Conservation (phyloP, 176 grass and related monocot genomes). For the Aegilops tauschii region DNA sequence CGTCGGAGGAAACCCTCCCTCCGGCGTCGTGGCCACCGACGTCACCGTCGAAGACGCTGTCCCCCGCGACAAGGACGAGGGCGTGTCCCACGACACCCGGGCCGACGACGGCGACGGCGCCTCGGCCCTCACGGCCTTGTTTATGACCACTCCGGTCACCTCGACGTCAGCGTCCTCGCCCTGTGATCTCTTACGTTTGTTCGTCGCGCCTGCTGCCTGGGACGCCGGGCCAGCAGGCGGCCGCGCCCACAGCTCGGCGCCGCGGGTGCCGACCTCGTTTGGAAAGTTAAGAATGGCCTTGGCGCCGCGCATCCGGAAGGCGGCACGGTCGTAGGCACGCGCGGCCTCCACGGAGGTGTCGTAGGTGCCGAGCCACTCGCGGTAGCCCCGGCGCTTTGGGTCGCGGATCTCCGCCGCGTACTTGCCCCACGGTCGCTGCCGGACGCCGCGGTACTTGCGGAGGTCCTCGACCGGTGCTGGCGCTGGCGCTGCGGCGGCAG, state of each 20-base stretch:
- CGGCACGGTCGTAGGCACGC: conserved; percentile 68
- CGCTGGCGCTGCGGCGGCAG: neutral
- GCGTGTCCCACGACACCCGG: neutral
- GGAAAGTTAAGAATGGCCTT: conserved; percentile 92
- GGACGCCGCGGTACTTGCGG: conserved; percentile 72
- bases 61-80: conserved; percentile 14
- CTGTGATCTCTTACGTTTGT: conserved; percentile 31
- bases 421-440: conserved; percentile 75
- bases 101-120: neutral
- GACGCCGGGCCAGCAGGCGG: neutral
- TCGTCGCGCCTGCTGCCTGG: neutral
- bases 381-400: conserved; percentile 54
- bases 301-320: conserved; percentile 64
- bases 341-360: conserved; percentile 70
- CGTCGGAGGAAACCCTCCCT: conserved; percentile 24
- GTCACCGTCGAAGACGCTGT: conserved; percentile 32
- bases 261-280: conserved; percentile 55
- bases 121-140: conserved; percentile 28
- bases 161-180: conserved; percentile 25
- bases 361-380: conserved; percentile 84
- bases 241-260: conserved; percentile 15
- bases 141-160: conserved; percentile 30
- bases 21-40: neutral
- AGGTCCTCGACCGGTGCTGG: conserved; percentile 6
- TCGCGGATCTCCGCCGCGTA: conserved; percentile 95